These are phyloP conservation scores for Platismatia glauca DNA, from an alignment of 495 filamentous ascomycete genomes.

Conservation along the genomic window DNA sequence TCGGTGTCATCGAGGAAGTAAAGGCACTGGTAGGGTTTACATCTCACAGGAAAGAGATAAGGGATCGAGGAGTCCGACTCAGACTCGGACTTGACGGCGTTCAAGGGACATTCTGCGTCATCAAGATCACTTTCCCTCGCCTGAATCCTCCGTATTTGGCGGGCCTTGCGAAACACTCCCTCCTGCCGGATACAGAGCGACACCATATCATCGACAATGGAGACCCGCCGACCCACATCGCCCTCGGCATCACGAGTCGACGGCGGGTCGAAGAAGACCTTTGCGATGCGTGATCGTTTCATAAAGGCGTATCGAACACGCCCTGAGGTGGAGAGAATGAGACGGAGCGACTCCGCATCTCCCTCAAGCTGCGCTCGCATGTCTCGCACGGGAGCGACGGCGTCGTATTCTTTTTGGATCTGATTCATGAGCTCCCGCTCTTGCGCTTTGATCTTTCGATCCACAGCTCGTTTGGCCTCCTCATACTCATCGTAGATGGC, in stretches of 20 bases:
- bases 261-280: constrained; percentile 2
- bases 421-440: constrained; percentile 8
- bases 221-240: too few relatives aligned
- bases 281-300: background rate
- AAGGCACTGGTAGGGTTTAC: too few relatives aligned
- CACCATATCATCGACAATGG: too few relatives aligned
- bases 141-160: too few relatives aligned
- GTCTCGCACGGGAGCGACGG: constrained; percentile 6
- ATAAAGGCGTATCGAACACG: constrained; percentile 2
- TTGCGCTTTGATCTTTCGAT: constrained; percentile 6
- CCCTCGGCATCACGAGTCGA: too few relatives aligned
- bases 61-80: too few relatives aligned
- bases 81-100: too few relatives aligned
- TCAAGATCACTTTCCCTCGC: too few relatives aligned
- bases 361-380: background rate
- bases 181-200: too few relatives aligned
- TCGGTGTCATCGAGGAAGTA: constrained; percentile 12
- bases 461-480: background rate
- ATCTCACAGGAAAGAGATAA: too few relatives aligned
- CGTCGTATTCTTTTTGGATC: constrained; percentile 8
- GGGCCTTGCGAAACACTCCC: too few relatives aligned
- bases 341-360: background rate
- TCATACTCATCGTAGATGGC: constrained; percentile 2
- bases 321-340: background rate
- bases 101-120: too few relatives aligned